phyloP scores from a whole-genome alignment of 2,329 filamentous ascomycete species.

The Hypoxylon rubiginosum region DNA sequence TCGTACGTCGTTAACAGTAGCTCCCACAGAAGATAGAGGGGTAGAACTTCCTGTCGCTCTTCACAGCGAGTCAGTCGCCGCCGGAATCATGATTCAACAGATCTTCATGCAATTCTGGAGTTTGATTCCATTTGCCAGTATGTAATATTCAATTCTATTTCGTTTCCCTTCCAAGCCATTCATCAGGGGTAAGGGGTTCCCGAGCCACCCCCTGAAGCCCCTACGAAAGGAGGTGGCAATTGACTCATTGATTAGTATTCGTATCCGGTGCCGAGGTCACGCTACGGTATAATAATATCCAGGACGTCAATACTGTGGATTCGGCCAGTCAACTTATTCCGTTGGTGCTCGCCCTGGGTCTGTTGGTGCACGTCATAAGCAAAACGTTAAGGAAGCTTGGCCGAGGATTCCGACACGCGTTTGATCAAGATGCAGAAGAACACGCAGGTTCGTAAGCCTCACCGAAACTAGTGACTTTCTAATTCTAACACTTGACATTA shows the following conservation, averaged over 20 bases:
- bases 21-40: neutral
- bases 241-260: constrained; percentile 3
- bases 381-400: constrained; percentile 7
- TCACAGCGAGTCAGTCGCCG: neutral
- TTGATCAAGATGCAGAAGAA: constrained; percentile 10
- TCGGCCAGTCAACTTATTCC: constrained; percentile 23
- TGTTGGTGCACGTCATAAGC: constrained; percentile 17
- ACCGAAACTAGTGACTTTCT: constrained; percentile 2
- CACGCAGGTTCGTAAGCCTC: constrained; percentile 12
- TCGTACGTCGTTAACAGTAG: neutral
- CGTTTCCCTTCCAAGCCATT: neutral
- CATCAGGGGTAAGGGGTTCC: neutral
- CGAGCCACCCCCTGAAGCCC: neutral
- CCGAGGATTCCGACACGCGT: constrained; percentile 17
- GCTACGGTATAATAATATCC: constrained; percentile 19
- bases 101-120: constrained; percentile 23
- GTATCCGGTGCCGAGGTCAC: constrained; percentile 25
- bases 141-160: neutral
- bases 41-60: too few species aligned
- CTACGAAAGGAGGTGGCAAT: neutral
- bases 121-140: constrained; percentile 16
- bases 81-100: constrained; percentile 11
- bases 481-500: neutral
- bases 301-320: constrained; percentile 17
- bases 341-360: constrained; percentile 20